Conservation (phyloP, 129 eudicot species). For the Dittrichia graveolens region DNA sequence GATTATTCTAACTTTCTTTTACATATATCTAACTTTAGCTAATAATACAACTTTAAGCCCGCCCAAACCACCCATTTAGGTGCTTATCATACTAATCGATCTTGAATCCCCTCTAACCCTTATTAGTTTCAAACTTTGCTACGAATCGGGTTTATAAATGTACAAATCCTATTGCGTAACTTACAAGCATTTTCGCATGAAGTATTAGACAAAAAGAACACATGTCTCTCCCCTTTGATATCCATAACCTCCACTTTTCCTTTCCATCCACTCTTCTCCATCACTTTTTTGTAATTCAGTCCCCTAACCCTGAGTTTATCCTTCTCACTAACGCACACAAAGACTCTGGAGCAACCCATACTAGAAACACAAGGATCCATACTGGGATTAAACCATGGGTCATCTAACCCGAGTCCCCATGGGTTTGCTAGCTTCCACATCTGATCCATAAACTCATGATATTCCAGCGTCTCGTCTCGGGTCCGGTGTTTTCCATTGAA, state of each 20-base stretch:
- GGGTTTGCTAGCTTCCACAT: constrained; percentile 9
- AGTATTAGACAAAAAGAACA: constrained; percentile 24
- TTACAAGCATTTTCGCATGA: not conserved
- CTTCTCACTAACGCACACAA: constrained; percentile 24
- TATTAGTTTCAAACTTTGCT: not conserved
- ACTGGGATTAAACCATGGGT: constrained; percentile 12
- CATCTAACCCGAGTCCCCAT: constrained; percentile 2
- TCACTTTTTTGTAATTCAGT: constrained; percentile 19
- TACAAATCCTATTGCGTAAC: constrained; percentile 13
- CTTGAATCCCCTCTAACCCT: too few relatives aligned
- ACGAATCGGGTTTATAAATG: constrained; percentile 14
- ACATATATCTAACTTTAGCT: too few relatives aligned
- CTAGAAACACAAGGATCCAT: not conserved
- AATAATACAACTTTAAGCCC: too few relatives aligned
- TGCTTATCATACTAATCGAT: too few relatives aligned
- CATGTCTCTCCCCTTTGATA: constrained; percentile 26
- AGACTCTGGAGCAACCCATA: not conserved
- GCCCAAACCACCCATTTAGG: too few relatives aligned
- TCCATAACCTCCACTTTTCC: constrained; percentile 25
- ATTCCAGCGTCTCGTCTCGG: not conserved
- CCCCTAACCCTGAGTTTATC: constrained; percentile 19
- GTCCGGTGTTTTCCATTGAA: constrained; percentile 41
- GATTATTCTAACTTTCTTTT: too few relatives aligned
- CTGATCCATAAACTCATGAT: not conserved
- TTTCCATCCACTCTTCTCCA: constrained; percentile 27